Base-by-base conservation (phyloP, 441 rosid species). In the Rhodomyrtus psidioides region DNA sequence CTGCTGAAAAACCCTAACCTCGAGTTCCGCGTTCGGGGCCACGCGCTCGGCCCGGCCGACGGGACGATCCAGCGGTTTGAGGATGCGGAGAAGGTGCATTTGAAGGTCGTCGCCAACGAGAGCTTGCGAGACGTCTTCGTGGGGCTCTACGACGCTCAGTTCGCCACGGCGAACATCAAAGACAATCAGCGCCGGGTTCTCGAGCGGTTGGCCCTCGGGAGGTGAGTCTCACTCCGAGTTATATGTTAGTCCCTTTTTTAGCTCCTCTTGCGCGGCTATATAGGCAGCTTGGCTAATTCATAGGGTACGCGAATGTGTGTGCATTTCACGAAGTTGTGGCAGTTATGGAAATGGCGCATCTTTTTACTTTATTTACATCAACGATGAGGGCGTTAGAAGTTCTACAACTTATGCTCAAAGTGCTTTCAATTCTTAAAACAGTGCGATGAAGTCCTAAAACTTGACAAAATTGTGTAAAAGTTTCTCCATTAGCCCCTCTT, bases 91-190 rank as follows among this genome's bases (percentile, higher is more conserved):
- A 87, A 89, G 84, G 90, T 93, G 55, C 89, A 86, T 39, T 76
- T 95, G 90, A 96, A 91, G 86, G 90, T 96, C 84, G 84, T 91
- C 23, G 97, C 97, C 4, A 89, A 88, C 70, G 94, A 94, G 91
- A 94, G 91, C 88, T 94, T 96, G 75, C 90, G 97, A 70, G 96
- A 94, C 82, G 92, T 91, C 90, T 97, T 93, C 86, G 93, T 94
- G 53, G 98, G 99, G 82, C 92, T 97, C 85, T 94, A 96, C 84
- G 98, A 95, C 34, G 90, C 88, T 62, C 91, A 90, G 83, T 88
- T 92, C 19, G 90, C 89, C 70, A 90, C 70, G 55, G 84, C 93
- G 34, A 86, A 89, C 75, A 85, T 95, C 83, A 85, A 92, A 10
- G 83, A 90, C 17, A 84, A 83, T 62, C 95, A 95, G 85, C 98